Base-by-base conservation (phyloP, 2,329 filamentous ascomycete genomes). In the Phyllosticta citrichinensis region DNA sequence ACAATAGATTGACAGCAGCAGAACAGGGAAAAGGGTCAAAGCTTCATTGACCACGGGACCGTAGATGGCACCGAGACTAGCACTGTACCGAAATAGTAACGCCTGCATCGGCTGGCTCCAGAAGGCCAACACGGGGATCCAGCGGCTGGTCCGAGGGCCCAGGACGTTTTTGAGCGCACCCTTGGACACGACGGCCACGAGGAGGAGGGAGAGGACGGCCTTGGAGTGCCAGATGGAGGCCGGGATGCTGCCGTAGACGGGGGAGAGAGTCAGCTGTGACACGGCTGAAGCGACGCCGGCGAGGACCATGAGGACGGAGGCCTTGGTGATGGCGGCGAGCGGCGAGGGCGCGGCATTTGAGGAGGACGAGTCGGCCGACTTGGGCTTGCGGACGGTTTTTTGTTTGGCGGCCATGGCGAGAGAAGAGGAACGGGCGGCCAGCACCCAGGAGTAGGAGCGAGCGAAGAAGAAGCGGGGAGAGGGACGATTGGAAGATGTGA, bases 161-260 rank as follows among this genome's bases (percentile, higher is more conserved):
- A 30, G 27, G 66, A 68, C 76, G 67, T 62, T 82, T 62, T 73
- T 76, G 47, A 89, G 69, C 12, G 80, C 76, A 55, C 86, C 71
- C 69, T 88, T 89, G 25, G 81, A 80, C 9, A 88, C 81, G 82
- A 89, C 89, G 35, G 90, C 91, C 17, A 85, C 73, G 64, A 91
- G 86, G 63, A 85, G 84, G 27, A 84, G 85, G 3, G 82, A 76
- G 66, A 85, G 85, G 64, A 91, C 63, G 85, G 80, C 69, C 83
- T 70, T 82, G 57, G 80, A 76, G 71, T 97, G 93, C 72, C 87
- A 88, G 65, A 87, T 79, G 1, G 83, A 81, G 0, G 91, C 80
- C 1, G 93, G 89, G 47, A 96, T 89, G 17, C 87, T 85, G 58
- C 94, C 94, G 74, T 95, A 97, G 11, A 95, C 88, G 1, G 94